Percentiles rank a stretch among this genome's conserved stretches.
phyloP scores from a whole-genome alignment of 257 asterid genomes.

The Plectranthus barbatus region DNA sequence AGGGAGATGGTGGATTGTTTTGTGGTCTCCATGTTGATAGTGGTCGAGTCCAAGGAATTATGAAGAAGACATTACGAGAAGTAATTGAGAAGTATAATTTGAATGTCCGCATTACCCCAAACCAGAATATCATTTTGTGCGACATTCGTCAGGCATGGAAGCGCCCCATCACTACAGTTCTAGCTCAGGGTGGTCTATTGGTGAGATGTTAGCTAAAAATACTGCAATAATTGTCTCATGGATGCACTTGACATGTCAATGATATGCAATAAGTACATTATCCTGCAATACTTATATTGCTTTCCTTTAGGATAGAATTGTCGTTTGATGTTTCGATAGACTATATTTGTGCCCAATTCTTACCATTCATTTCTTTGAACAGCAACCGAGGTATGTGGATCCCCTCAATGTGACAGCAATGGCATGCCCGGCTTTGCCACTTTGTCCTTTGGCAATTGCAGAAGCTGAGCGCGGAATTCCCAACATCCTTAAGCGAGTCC shows the following conservation, averaged over 20 bases:
- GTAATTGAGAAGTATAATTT: slow-evolving; percentile 79
- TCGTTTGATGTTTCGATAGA: background rate
- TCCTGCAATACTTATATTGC: background rate
- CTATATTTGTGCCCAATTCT: background rate
- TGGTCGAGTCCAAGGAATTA: slow-evolving; percentile 74
- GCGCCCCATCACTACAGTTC: slow-evolving; percentile 69
- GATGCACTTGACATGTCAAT: background rate
- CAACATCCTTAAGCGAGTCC: slow-evolving; percentile 77
- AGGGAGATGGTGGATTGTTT: slow-evolving; percentile 90
- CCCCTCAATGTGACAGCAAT: slow-evolving; percentile 90
- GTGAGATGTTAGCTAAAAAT: slow-evolving; percentile 31
- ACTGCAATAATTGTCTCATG: background rate
- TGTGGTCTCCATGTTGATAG: slow-evolving; percentile 95
- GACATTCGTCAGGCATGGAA: slow-evolving; percentile 76
- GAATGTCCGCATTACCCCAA: slow-evolving; percentile 86
- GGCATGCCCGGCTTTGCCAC: slow-evolving; percentile 99
- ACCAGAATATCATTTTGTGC: slow-evolving; percentile 82
- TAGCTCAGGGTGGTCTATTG: slow-evolving; percentile 96
- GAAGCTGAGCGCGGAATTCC: slow-evolving; percentile 99
- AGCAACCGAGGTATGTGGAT: slow-evolving; percentile 92
- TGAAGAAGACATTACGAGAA: slow-evolving; percentile 80
- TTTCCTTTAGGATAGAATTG: background rate
- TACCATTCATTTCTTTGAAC: slow-evolving; percentile 17
- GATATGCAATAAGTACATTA: background rate
- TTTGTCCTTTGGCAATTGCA: slow-evolving; percentile 85